Base-by-base conservation (phyloP, 2,329 filamentous ascomycete species). In the Emericellopsis cladophorae region DNA sequence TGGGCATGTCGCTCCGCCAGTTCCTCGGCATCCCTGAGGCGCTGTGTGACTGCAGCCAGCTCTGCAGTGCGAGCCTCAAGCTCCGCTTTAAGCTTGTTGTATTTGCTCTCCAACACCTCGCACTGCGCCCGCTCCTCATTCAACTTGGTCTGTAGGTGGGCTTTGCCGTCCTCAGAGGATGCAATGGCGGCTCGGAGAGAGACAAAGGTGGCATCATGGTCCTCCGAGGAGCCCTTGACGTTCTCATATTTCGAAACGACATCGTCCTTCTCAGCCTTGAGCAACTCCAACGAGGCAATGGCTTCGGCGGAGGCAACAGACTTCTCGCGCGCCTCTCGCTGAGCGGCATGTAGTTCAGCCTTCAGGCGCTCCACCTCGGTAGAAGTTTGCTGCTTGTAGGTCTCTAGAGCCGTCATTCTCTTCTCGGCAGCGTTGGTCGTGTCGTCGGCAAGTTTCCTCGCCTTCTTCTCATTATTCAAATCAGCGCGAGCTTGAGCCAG, bases 231-330 rank as follows among this genome's bases (percentile, higher is more conserved):
- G n/a, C 72, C 70, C 1, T 79, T 59, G 4, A 74, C 74, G 31
- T 84, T 81, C 15, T 83, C 71, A 42, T 86, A 77, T 54, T 80
- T 84, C 29, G 67, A 66, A 40, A 74, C 70, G 12, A 95, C 60
- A 47, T 93, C 86, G 4, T 81, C 75, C 58, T 92, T 94, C 56
- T 96, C 90, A n/a, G 93, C 74, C 41, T 73, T 72, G n/a, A 95
- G 65, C 44, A 95, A 65, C 49, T 86, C 79, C 34, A 84, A 66
- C 32, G 82, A 71, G 1, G 87, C 77, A 42, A 84, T 70, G 2
- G 89, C 81, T 57, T 95, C 87, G 0, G 85, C 73, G 31, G 80
- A 78, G 23, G 77, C 68, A n/a, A 88, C 76, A 0, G 85, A 77
- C 49, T 94, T 83, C 50, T 96, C 86, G 44, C 92, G 75, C 18